Conservation (phyloP, 257 asterid species). For the Parsonsia alboflavescens region DNA sequence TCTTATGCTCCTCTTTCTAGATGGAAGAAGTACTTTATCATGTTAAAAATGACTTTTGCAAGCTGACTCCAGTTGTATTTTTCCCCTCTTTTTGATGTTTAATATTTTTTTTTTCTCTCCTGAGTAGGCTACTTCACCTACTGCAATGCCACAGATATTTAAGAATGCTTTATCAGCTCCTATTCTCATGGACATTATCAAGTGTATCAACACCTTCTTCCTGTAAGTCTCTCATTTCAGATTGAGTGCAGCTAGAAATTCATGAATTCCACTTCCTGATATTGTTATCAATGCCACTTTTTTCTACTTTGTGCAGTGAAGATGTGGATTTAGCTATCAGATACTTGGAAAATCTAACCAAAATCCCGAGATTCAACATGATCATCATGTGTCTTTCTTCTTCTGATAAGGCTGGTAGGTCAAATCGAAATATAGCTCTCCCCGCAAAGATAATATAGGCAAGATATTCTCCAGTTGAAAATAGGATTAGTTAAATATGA, state of each 20-base stretch:
- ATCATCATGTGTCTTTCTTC: constrained; percentile 82
- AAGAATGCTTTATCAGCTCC: constrained; percentile 84
- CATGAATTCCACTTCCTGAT: not conserved
- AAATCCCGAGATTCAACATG: constrained; percentile 80
- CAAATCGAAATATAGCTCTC: not conserved
- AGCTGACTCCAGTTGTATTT: not conserved
- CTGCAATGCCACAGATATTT: constrained; percentile 68
- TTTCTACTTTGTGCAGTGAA: constrained; percentile 51
- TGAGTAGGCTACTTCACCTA: constrained; percentile 67
- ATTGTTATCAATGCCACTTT: not conserved
- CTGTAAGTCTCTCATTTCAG: constrained; percentile 41
- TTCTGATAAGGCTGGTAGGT: constrained; percentile 73
- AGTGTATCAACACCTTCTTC: constrained; percentile 70
- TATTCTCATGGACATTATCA: constrained; percentile 60
- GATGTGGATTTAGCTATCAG: constrained; percentile 66
- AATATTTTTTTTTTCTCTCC: constrained; percentile 4
- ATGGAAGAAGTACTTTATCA: not conserved
- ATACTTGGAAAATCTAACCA: constrained; percentile 65
- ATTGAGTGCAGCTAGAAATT: not conserved
- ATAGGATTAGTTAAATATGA: not conserved
- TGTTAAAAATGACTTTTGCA: not conserved
- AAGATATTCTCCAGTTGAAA: too few relatives aligned
- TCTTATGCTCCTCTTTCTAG: not conserved
- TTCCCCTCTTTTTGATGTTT: not conserved
- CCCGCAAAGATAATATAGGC: too few relatives aligned